Evolutionary conservation across 2,329 filamentous ascomycete genomes (phyloP).

Genomic region (Zelopaecilomyces penicillatus): DNA sequence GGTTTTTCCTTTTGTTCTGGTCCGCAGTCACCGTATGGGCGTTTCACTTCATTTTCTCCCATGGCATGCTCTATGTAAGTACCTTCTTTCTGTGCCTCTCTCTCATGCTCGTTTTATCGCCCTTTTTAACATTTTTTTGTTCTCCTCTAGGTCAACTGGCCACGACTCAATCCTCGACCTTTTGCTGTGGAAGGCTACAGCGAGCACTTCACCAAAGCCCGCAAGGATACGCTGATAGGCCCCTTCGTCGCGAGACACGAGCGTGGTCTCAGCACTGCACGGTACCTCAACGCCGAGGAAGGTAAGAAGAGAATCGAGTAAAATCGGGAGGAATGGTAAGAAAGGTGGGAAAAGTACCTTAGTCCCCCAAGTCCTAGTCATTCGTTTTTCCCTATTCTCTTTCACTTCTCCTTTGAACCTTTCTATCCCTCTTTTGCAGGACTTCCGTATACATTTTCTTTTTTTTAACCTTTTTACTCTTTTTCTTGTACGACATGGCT

Average conservation of each 20-base stretch:
- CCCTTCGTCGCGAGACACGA: conserved; percentile 62
- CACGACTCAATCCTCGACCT: conserved; percentile 82
- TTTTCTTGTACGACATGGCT: neutral
- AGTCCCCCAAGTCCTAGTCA: neutral
- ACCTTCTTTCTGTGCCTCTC: neutral
- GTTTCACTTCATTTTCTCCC: conserved; percentile 66
- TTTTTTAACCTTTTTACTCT: neutral
- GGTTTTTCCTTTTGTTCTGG: conserved; percentile 77
- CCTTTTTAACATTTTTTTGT: neutral
- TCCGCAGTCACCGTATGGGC: conserved; percentile 61
- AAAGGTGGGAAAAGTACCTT: neutral
- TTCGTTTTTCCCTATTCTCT: conserved; percentile 4
- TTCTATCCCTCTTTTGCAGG: conserved; percentile 8
- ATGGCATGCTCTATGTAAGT: conserved; percentile 93
- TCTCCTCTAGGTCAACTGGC: conserved; percentile 79
- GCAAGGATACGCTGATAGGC: conserved; percentile 76
- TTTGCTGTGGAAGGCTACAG: conserved; percentile 83
- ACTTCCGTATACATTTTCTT: conserved; percentile 3
- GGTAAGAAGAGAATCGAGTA: conserved; percentile 97
- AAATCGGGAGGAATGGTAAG: conserved; percentile 3
- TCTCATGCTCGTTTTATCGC: neutral
- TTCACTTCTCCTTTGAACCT: conserved; percentile 6
- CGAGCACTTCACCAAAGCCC: conserved; percentile 73
- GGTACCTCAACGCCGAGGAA: conserved; percentile 82
- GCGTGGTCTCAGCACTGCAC: conserved; percentile 71